A percentile compares a stretch with the other conserved stretches of the same genome.
phyloP scores from a whole-genome alignment of 2,329 filamentous ascomycete species.

The Fusarium sarcochroum region DNA sequence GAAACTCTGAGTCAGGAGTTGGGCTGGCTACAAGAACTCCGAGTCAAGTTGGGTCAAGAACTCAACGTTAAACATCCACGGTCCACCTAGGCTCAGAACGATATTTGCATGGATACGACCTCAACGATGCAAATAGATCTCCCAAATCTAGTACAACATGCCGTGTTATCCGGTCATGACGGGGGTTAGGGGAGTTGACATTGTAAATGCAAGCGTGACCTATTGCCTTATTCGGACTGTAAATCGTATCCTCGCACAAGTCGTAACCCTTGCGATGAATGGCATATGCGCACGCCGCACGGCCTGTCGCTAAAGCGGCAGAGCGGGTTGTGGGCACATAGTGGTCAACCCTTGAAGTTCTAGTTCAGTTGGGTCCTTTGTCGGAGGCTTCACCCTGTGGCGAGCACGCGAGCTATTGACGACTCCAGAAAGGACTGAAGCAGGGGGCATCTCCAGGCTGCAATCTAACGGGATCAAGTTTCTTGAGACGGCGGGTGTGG shows the following conservation, averaged over 20 bases:
- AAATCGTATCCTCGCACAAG: constrained; percentile 14
- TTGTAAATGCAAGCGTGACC: constrained; percentile 26
- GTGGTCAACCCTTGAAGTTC: constrained; percentile 8
- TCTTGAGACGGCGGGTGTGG: not conserved
- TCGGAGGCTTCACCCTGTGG: constrained; percentile 12
- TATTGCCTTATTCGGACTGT: constrained; percentile 24
- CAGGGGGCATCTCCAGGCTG: constrained; percentile 19
- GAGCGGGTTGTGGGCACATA: constrained; percentile 25
- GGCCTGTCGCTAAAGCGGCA: constrained; percentile 12
- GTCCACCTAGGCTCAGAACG: not conserved
- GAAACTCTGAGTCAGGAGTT: constrained; percentile 9
- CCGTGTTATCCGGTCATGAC: constrained; percentile 13
- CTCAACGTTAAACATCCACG: not conserved
- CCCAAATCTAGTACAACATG: too few species aligned
- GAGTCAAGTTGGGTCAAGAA: constrained; percentile 6
- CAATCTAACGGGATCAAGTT: constrained; percentile 6
- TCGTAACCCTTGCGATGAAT: constrained; percentile 15
- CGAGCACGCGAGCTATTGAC: too few species aligned
- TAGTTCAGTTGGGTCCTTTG: constrained; percentile 19
- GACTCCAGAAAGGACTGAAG: not conserved
- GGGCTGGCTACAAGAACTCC: not conserved
- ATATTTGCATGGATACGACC: not conserved
- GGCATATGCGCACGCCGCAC: constrained; percentile 19
- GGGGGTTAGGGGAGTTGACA: constrained; percentile 4
- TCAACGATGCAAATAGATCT: not conserved